Base-by-base conservation (phyloP, 2,329 filamentous ascomycete genomes). In the Beauveria rudraprayagi region DNA sequence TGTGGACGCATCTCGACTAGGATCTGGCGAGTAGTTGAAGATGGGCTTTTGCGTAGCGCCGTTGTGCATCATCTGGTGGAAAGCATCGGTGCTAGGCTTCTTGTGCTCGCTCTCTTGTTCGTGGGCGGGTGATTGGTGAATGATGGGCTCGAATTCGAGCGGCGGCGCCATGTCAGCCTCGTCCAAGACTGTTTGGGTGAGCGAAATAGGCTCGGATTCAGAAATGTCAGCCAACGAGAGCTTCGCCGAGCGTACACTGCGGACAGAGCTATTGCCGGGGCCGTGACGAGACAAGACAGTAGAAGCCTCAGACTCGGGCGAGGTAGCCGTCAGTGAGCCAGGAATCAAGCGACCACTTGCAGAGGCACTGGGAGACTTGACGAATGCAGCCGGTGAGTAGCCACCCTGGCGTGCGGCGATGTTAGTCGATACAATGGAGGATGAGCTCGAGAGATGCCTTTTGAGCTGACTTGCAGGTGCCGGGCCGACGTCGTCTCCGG, bases 381-480 rank as follows among this genome's bases (percentile, higher is more conserved):
- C 75, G 72, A 83, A 89, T 22, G 80, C 87, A 43, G 78, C 83
- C 1, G 87, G 86, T 26, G 87, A 89, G 72, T 89, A 90, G 34
- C 87, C 87, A 30, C 87, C 87, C 70, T 83, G 81, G 54, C 88
- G 80, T 14, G 88, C 87, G 37, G 83, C 79, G 64, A 74, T 84
- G 70, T 90, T 90, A 41, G 86, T 81, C 60, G 88, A 87, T 56
- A 90, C 79, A 63, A 90, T 89, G n/a, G 87, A 89, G 65, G 77
- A 74, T 30, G 78, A 72, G 54, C 77, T 76, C 26, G 82, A 83
- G 37, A 80, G 70, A 63, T 80, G 77, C 30, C 79, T 75, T 55
- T 73, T 70, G 30, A 75, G 56, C 48, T 68, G 72, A 24, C 65
- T 64, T n/a, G 67, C 48, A 63, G 69, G 57, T 63, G 64, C 65